Base-by-base conservation (phyloP, 495 filamentous ascomycete genomes). In the Terfezia claveryi region DNA sequence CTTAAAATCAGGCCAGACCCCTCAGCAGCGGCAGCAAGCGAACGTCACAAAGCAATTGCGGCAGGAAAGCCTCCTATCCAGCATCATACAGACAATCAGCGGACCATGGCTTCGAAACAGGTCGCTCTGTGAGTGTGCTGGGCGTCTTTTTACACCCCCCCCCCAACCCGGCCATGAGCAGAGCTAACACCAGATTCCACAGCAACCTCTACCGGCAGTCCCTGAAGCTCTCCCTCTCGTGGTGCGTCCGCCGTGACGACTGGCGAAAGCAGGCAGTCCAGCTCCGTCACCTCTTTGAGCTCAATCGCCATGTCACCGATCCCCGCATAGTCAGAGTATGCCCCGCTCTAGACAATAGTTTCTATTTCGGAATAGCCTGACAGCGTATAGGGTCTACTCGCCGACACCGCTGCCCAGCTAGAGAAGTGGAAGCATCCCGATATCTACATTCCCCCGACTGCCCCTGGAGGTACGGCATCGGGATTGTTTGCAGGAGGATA, bases 401-500 rank as follows among this genome's bases (percentile, higher is more conserved):
- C 80, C 58, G 85, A 94, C 68, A 84, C 92, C 36, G 91, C 96
- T 68, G 80, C 81, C 55, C 64, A 94, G 54, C 68, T 99, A 57
- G 79, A 94, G 62, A 83, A 78, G 62, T 99, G 87, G 87, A 95
- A 95, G 68, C 92, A 99, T 65, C 91, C 91, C 3, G 91, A 99
- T 66, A 87, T 89, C 36, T 96, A 94, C 65, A 69, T 74, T 55
- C 76, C 80, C 51, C 91, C 91, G 8, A 89, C 86, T 16, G 89
- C 91, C 11, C 91, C 91, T 16, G 91, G 91, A 76, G 91, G 91
- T 92, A 75, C 61, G 77, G 66, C n/a, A 32, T 32, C 27, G 27
- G 27, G 4, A 32, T 32, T 4, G 4, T 32, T 32, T 32, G 27
- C 27, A 1, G 8, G 36, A 20, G 32, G 50, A 16, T 36, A 38